Conservation (phyloP, 495 filamentous ascomycete genomes). For the Paragyromitra xinjiangensis region DNA sequence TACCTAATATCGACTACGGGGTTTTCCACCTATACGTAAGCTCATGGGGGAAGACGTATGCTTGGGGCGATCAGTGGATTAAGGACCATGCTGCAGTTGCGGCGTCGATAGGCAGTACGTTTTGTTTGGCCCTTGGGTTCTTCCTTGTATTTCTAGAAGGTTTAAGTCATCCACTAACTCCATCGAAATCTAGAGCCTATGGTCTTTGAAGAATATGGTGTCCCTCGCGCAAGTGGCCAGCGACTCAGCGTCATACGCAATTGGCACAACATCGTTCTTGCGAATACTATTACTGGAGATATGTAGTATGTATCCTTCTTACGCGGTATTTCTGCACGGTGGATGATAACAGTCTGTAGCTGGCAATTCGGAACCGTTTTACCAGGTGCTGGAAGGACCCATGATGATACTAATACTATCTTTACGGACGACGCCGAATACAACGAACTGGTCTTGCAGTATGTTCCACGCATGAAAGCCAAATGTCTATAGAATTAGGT, state of each 20-base stretch:
- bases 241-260: constrained; percentile 27
- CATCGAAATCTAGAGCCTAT: constrained; percentile 59
- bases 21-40: constrained; percentile 58
- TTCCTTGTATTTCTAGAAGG: not conserved
- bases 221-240: constrained; percentile 42
- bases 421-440: constrained; percentile 42
- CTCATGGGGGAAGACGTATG: constrained; percentile 58
- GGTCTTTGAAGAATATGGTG: constrained; percentile 66
- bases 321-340: constrained; percentile 57
- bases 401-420: constrained; percentile 48
- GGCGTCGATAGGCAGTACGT: constrained; percentile 59
- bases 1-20: constrained; percentile 65
- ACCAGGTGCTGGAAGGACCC: constrained; percentile 34
- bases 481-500: constrained; percentile 34
- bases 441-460: constrained; percentile 34
- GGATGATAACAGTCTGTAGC: constrained; percentile 65
- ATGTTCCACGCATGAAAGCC: constrained; percentile 36
- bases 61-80: constrained; percentile 64
- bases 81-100: constrained; percentile 62
- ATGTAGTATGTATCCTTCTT: constrained; percentile 62
- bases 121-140: not conserved
- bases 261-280: constrained; percentile 58
- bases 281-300: constrained; percentile 65
- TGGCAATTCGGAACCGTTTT: constrained; percentile 51
- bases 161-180: constrained; percentile 2